phyloP scores from a whole-genome alignment of 805 yeast genomes.

The Zygoascus bituminiphila region DNA sequence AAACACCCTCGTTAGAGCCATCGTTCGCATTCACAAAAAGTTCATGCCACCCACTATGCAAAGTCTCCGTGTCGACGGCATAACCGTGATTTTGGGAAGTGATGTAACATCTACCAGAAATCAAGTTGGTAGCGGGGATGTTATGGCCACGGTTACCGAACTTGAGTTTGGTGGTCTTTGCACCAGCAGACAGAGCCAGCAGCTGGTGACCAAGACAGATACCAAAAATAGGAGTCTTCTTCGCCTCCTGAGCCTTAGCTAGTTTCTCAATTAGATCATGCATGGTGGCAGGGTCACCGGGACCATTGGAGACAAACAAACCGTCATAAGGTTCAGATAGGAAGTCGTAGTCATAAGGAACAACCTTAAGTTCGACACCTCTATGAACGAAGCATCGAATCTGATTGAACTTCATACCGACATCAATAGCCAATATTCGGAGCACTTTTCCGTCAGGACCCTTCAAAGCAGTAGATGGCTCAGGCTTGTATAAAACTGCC shows the following conservation, averaged over 20 bases:
- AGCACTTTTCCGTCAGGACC: slow-evolving; percentile 69
- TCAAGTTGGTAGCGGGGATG: slow-evolving; percentile 86
- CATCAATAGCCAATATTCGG: slow-evolving; percentile 86
- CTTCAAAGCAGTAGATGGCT: slow-evolving; percentile 39
- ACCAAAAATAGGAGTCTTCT: slow-evolving; percentile 88
- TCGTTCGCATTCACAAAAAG: slow-evolving; percentile 93
- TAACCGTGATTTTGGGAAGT: slow-evolving; percentile 98
- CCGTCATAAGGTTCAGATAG: slow-evolving; percentile 82
- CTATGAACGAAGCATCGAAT: slow-evolving; percentile 92
- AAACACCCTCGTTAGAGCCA: slow-evolving; percentile 97
- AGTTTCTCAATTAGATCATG: slow-evolving; percentile 56
- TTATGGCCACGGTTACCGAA: slow-evolving; percentile 99
- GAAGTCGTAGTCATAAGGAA: slow-evolving; percentile 91
- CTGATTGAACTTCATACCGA: slow-evolving; percentile 97
- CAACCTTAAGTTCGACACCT: slow-evolving; percentile 93
- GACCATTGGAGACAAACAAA: slow-evolving; percentile 94
- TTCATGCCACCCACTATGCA: slow-evolving; percentile 81
- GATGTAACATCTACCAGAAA: slow-evolving; percentile 93
- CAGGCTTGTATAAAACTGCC: slow-evolving; percentile 72
- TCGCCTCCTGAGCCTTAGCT: slow-evolving; percentile 47
- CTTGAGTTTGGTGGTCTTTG: slow-evolving; percentile 81
- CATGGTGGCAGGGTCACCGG: slow-evolving; percentile 96
- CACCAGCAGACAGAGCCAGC: slow-evolving; percentile 92
- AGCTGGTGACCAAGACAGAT: slow-evolving; percentile 98
- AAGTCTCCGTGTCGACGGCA: slow-evolving; percentile 81